Evolutionary conservation across 2,329 filamentous ascomycete species (phyloP).

Genomic region (Davidsoniella eucalypti): DNA sequence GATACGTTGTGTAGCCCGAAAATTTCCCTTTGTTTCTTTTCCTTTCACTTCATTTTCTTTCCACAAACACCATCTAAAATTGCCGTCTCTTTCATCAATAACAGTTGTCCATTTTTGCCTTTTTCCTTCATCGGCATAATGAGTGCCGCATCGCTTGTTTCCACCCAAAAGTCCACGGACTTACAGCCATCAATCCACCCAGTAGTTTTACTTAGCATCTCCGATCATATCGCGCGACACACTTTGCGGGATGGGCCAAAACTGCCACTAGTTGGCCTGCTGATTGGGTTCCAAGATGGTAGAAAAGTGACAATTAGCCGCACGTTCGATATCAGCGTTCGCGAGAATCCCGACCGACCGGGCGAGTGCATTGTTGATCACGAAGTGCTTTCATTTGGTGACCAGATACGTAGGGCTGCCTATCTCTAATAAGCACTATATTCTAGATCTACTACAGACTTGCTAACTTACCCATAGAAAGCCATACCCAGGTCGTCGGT

Average conservation of each 20-base stretch:
- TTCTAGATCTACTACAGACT: background rate
- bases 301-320: slow-evolving; percentile 83
- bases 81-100: background rate
- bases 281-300: slow-evolving; percentile 86
- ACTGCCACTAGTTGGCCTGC: slow-evolving; percentile 66
- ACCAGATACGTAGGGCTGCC: background rate
- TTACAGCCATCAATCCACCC: slow-evolving; percentile 78
- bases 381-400: slow-evolving; percentile 3
- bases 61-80: background rate
- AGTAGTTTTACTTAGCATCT: slow-evolving; percentile 87
- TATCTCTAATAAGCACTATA: background rate
- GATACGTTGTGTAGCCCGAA: too few relatives aligned
- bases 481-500: slow-evolving; percentile 71
- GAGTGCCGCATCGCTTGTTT: slow-evolving; percentile 33
- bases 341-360: slow-evolving; percentile 40
- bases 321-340: slow-evolving; percentile 58
- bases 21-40: too few relatives aligned
- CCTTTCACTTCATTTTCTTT: too few relatives aligned
- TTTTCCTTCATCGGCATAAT: background rate
- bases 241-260: slow-evolving; percentile 50
- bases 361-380: background rate
- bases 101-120: background rate
- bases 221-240: slow-evolving; percentile 89
- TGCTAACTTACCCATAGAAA: slow-evolving; percentile 56
- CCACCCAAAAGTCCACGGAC: slow-evolving; percentile 51